Percentiles rank a stretch among this genome's conserved stretches.
These are phyloP conservation scores for Solanum pimpinellifolium DNA, from an alignment of 257 asterid species.

Conservation along the genomic window DNA sequence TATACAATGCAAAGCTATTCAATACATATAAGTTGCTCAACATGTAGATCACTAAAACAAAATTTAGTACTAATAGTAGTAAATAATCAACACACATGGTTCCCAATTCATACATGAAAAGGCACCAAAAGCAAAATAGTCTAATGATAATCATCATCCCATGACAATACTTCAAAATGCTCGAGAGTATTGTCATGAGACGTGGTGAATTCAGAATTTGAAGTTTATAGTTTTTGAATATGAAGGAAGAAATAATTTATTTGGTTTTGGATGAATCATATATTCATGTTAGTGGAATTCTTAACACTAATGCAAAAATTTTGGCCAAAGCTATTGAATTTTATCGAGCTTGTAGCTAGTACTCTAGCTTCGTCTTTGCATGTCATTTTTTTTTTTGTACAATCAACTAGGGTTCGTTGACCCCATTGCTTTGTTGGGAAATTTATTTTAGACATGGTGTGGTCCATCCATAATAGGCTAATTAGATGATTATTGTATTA, in stretches of 20 bases:
- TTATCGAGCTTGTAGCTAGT: accelerated
- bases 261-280: neutral
- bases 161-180: neutral
- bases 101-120: neutral
- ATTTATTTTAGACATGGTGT: neutral
- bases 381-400: too few species aligned
- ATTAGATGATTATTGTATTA: accelerated
- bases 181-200: neutral
- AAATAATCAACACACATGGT: neutral
- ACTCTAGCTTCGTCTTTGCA: neutral
- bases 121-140: neutral
- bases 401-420: neutral
- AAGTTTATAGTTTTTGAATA: neutral
- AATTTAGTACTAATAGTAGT: neutral
- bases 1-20: neutral
- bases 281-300: neutral
- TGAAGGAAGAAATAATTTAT: neutral
- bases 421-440: neutral
- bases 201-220: neutral
- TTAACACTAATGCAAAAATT: neutral
- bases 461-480: neutral
- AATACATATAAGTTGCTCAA: neutral
- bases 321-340: neutral
- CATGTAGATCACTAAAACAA: neutral
- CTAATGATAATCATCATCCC: neutral